Conservation (phyloP, 306 rosid genomes). For the Adenanthera pavonina region DNA sequence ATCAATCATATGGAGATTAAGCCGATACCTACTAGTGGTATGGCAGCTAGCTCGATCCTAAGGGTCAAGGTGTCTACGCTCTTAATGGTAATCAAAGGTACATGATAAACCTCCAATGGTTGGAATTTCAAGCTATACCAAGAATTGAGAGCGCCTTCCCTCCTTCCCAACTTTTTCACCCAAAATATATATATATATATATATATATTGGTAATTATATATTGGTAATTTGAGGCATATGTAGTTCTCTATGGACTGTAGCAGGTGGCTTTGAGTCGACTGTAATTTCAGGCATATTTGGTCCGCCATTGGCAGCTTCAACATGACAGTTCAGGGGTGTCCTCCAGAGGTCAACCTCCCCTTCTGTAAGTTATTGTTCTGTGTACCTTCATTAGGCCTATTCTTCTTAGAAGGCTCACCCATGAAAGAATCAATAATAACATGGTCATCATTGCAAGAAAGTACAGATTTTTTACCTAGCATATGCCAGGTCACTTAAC, state of each 20-base stretch:
- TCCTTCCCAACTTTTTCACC: too few species aligned
- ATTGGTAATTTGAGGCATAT: constrained; percentile 52
- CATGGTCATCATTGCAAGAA: constrained; percentile 14
- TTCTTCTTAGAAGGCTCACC: constrained; percentile 70
- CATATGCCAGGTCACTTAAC: constrained; percentile 1
- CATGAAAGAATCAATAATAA: constrained; percentile 42
- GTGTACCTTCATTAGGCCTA: constrained; percentile 46
- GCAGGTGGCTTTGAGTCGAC: too few species aligned
- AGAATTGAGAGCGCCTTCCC: too few species aligned
- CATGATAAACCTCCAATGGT: too few species aligned
- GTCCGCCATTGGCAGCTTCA: constrained; percentile 78
- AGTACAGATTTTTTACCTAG: neutral
- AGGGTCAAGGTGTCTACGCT: too few species aligned
- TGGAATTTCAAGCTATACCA: too few species aligned
- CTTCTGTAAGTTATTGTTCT: constrained; percentile 60
- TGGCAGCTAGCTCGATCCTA: too few species aligned
- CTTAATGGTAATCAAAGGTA: too few species aligned
- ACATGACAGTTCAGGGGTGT: constrained; percentile 97
- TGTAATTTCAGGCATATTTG: neutral
- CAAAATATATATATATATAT: constrained; percentile 51
- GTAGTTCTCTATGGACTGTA: too few species aligned
- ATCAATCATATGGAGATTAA: too few species aligned
- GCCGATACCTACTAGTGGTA: too few species aligned
- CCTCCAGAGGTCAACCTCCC: constrained; percentile 86
- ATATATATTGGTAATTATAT: constrained; percentile 72